Conservation (phyloP, 352 stramenopile species). For the Phytophthora nicotianae region DNA sequence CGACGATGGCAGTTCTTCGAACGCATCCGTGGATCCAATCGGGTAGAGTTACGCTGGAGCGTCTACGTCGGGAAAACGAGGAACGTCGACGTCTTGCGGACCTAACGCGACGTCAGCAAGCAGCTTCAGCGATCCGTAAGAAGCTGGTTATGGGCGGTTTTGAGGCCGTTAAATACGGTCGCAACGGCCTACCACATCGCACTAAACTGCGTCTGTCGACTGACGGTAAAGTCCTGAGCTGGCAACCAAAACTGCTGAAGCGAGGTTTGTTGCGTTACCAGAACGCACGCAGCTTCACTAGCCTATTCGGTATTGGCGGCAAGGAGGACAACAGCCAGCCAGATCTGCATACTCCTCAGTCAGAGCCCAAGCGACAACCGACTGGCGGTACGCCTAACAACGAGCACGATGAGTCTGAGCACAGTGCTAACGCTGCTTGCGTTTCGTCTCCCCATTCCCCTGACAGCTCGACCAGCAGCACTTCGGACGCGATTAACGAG, state of each 20-base stretch:
- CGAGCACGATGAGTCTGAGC: slow-evolving; percentile 27
- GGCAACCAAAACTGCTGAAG: slow-evolving; percentile 83
- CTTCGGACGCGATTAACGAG: slow-evolving; percentile 55
- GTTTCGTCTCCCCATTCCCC: slow-evolving; percentile 33
- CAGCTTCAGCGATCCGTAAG: slow-evolving; percentile 68
- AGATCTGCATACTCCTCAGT: slow-evolving; percentile 37
- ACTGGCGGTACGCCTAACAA: slow-evolving; percentile 33
- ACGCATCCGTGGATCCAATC: slow-evolving; percentile 69
- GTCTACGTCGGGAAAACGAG: slow-evolving; percentile 47
- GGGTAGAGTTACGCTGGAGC: slow-evolving; percentile 54
- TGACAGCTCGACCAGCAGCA: slow-evolving; percentile 41
- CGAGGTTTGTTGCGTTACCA: slow-evolving; percentile 70
- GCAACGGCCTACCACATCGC: slow-evolving; percentile 73
- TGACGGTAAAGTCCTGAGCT: slow-evolving; percentile 72
- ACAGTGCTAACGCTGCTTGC: slow-evolving; percentile 28
- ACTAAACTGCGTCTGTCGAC: slow-evolving; percentile 78
- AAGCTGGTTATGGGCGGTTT: slow-evolving; percentile 75
- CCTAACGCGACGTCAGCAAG: slow-evolving; percentile 65
- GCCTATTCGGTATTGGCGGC: slow-evolving; percentile 57
- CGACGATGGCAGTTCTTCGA: slow-evolving; percentile 61
- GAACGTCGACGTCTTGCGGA: slow-evolving; percentile 50
- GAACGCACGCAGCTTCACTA: slow-evolving; percentile 71
- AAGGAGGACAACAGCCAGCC: slow-evolving; percentile 49
- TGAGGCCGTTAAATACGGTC: slow-evolving; percentile 82
- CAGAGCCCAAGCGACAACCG: slow-evolving; percentile 38